phyloP scores from a whole-genome alignment of 805 yeast species.

The Zygosaccharomyces rouxii region DNA sequence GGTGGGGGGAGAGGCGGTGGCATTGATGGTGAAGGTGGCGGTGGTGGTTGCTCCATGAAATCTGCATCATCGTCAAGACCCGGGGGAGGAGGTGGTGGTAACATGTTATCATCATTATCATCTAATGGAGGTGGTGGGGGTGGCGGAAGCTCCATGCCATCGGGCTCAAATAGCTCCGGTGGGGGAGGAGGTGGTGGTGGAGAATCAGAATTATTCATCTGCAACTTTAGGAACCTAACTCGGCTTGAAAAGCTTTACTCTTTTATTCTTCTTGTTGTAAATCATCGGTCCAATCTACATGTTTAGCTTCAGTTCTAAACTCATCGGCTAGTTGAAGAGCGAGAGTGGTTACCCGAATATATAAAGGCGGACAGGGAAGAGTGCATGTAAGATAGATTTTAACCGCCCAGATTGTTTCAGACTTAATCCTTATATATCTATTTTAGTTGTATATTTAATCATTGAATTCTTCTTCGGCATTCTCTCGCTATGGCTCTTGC shows the following conservation, averaged over 20 bases:
- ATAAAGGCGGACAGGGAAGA: background rate
- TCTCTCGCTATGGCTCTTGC: constrained; percentile 80
- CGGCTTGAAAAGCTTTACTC: background rate
- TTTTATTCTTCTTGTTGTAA: background rate
- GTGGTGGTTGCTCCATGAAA: constrained; percentile 31
- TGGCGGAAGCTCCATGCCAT: constrained; percentile 9
- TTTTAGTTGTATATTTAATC: background rate
- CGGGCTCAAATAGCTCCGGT: background rate
- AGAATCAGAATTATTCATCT: background rate
- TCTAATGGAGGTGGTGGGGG: constrained; percentile 32
- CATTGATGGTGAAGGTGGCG: constrained; percentile 27
- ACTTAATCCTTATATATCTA: background rate
- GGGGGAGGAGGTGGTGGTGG: constrained; percentile 21
- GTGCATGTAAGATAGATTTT: background rate
- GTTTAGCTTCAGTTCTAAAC: background rate
- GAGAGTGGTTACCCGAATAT: background rate
- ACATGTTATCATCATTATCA: constrained; percentile 17
- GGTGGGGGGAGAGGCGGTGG: constrained; percentile 14
- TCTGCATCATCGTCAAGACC: constrained; percentile 21
- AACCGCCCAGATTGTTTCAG: background rate
- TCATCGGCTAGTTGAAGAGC: background rate
- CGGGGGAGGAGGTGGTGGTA: constrained; percentile 39
- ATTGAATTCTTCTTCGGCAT: constrained; percentile 47
- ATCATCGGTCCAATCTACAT: background rate
- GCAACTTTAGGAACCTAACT: background rate